These are phyloP conservation scores for Theileria parva DNA, from an alignment of 169 alveolate genomes.

Conservation along the genomic window DNA sequence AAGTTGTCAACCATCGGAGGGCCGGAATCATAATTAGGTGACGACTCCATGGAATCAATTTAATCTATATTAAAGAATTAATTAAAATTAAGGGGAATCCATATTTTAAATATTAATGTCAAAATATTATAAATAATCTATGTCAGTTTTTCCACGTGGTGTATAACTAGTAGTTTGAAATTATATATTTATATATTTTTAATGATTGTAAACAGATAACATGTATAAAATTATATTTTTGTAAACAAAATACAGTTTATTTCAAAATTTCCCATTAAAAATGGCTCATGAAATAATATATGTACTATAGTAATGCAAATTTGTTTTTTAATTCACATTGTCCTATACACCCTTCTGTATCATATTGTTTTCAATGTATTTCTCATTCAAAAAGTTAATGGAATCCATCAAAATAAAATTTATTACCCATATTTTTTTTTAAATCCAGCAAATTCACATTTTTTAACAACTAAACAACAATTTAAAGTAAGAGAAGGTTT, in stretches of 20 bases:
- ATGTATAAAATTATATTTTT: not conserved
- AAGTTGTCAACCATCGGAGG: conserved; percentile 64
- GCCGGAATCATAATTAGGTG: not conserved
- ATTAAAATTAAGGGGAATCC: not conserved
- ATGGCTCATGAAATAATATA: not conserved
- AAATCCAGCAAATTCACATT: conserved; percentile 1
- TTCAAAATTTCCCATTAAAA: not conserved
- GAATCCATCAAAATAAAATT: not conserved
- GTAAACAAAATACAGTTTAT: not conserved
- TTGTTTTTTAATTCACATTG: not conserved
- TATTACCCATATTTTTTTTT: not conserved
- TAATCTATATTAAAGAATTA: not conserved
- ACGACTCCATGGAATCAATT: conserved; percentile 1
- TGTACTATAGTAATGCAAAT: conserved; percentile 14
- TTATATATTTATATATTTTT: too few species aligned
- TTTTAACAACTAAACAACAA: not conserved
- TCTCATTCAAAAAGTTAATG: not conserved
- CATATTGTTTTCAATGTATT: not conserved
- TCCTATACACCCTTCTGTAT: not conserved
- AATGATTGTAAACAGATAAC: too few species aligned
- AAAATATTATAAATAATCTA: not conserved
- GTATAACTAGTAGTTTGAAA: not conserved
- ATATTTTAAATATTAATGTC: conserved; percentile 10
- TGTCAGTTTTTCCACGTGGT: not conserved
- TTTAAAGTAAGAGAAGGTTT: not conserved